phyloP scores from a whole-genome alignment of 1,284 basidiomycete species.

The Microbotryum silenes-acaulis region DNA sequence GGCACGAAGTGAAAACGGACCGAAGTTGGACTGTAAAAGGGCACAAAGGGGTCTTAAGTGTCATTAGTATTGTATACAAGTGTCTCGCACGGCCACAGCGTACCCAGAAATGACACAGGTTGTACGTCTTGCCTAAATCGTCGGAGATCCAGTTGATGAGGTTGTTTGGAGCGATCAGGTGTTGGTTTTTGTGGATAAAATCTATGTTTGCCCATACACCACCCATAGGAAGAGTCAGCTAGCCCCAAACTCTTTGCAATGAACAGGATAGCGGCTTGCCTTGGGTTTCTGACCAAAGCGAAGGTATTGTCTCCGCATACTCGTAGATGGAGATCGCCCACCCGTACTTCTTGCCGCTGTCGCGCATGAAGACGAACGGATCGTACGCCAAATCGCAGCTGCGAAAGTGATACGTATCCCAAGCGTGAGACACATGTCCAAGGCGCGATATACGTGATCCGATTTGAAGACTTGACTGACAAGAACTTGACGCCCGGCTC shows the following conservation, averaged over 20 bases:
- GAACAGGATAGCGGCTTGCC: conserved; percentile 2
- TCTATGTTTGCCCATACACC: conserved; percentile 43
- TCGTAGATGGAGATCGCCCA: conserved; percentile 73
- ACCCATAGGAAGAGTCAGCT: background rate
- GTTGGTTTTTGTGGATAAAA: conserved; percentile 59
- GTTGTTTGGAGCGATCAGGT: conserved; percentile 62
- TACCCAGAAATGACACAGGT: conserved; percentile 53
- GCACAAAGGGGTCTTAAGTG: background rate
- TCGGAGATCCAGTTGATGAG: conserved; percentile 67
- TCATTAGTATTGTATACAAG: background rate
- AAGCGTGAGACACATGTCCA: background rate
- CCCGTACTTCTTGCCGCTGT: conserved; percentile 44
- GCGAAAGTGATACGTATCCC: background rate
- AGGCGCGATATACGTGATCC: background rate
- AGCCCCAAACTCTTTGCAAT: background rate
- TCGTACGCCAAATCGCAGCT: conserved; percentile 36
- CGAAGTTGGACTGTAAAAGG: no score
- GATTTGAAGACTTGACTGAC: background rate
- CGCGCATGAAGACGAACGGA: conserved; percentile 31
- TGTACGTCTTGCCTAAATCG: conserved; percentile 61
- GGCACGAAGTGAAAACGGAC: no score
- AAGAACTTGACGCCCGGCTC: conserved; percentile 42
- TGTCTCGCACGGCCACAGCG: background rate
- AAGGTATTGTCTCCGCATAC: conserved; percentile 67
- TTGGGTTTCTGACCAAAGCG: conserved; percentile 53